Evolutionary conservation across 805 yeast genomes (phyloP).

Genomic region (Saccharomyces mikatae): DNA sequence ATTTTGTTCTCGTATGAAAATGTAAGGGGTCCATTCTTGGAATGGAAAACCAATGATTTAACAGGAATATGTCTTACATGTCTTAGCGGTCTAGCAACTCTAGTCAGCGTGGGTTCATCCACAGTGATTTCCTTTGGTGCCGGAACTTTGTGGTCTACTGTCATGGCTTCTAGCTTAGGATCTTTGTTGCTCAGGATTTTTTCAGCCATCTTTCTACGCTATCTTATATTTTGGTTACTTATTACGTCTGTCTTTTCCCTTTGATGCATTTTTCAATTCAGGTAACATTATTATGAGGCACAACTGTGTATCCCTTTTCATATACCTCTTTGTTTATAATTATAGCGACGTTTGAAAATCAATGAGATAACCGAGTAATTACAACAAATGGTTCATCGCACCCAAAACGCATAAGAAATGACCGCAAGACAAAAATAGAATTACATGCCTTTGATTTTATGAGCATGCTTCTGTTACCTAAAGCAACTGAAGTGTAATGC

Average conservation of each 20-base stretch:
- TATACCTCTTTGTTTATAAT: not conserved
- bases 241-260: too few relatives aligned
- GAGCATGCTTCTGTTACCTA: not conserved
- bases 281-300: not conserved
- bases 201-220: constrained; percentile 7
- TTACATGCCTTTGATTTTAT: not conserved
- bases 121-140: constrained; percentile 22
- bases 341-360: not conserved
- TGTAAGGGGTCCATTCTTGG: constrained; percentile 31
- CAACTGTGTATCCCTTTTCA: not conserved
- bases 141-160: constrained; percentile 13
- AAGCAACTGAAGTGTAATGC: not conserved
- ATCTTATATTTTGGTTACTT: not conserved
- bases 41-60: constrained; percentile 37
- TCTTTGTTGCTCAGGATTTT: constrained; percentile 15
- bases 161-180: constrained; percentile 14
- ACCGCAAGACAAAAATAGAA: not conserved
- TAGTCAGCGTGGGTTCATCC: constrained; percentile 20
- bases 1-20: constrained; percentile 49
- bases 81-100: constrained; percentile 42
- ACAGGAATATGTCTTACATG: constrained; percentile 46
- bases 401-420: not conserved
- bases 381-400: not conserved
- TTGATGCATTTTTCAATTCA: not conserved
- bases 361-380: not conserved